These are phyloP conservation scores for Candolleomyces eurysporus DNA, from an alignment of 768 basidiomycete genomes.

Conservation along the genomic window DNA sequence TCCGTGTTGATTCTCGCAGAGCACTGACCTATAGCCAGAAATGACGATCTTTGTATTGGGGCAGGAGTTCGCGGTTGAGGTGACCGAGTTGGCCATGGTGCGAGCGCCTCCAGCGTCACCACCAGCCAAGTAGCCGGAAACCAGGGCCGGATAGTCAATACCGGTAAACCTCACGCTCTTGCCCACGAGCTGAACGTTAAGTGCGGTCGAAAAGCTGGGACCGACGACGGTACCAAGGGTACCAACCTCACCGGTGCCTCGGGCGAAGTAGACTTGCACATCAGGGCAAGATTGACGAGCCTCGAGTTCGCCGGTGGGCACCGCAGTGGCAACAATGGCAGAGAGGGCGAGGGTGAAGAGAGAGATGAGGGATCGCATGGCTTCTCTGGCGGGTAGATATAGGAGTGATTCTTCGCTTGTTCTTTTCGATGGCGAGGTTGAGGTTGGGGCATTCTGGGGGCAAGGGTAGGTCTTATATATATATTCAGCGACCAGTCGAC, in stretches of 20 bases:
- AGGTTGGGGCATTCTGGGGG: no score
- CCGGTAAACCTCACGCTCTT: constrained; percentile 10
- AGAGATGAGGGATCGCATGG: constrained; percentile 1
- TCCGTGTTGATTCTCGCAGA: neutral
- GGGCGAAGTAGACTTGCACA: constrained; percentile 11
- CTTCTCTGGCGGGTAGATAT: no score
- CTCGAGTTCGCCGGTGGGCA: constrained; percentile 14
- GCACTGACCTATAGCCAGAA: constrained; percentile 18
- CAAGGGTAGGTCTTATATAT: no score
- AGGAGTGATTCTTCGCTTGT: no score
- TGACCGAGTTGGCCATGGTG: constrained; percentile 11
- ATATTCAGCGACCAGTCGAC: no score
- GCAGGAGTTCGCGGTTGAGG: constrained; percentile 16
- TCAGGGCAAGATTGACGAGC: constrained; percentile 15
- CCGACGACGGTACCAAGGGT: constrained; percentile 15
- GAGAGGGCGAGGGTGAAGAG: neutral
- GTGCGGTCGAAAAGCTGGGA: constrained; percentile 19
- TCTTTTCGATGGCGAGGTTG: no score
- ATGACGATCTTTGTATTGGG: constrained; percentile 23
- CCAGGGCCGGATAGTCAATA: constrained; percentile 12
- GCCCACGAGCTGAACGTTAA: constrained; percentile 3
- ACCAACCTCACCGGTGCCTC: constrained; percentile 13
- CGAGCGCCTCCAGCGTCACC: constrained; percentile 13
- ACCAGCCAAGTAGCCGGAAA: constrained; percentile 15
- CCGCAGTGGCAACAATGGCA: constrained; percentile 10